Percentiles rank a stretch among this genome's conserved stretches.
Conservation (phyloP, 2,329 filamentous ascomycete species). For the Neofusicoccum ribis region DNA sequence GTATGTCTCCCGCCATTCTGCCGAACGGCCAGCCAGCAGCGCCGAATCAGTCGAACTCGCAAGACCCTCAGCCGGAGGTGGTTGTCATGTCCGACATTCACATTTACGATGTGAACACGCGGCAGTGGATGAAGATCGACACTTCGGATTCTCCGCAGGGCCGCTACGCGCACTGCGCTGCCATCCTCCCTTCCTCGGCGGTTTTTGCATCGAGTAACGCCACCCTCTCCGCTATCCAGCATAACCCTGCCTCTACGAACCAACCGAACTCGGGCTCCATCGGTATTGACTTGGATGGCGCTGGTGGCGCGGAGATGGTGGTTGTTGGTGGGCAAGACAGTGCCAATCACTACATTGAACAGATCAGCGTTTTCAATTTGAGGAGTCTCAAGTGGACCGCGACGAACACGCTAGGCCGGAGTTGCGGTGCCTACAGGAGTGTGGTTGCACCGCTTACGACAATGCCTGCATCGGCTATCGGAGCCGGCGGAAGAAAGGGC, state of each 20-base stretch:
- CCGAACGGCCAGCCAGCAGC: slow-evolving; percentile 38
- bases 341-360: slow-evolving; percentile 98
- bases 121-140: slow-evolving; percentile 81
- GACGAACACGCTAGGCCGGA: slow-evolving; percentile 82
- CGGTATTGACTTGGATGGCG: slow-evolving; percentile 85
- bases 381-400: slow-evolving; percentile 94
- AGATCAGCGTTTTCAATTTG: slow-evolving; percentile 97
- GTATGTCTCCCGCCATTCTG: slow-evolving; percentile 80
- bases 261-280: slow-evolving; percentile 79
- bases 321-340: slow-evolving; percentile 96
- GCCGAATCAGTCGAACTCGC: slow-evolving; percentile 40
- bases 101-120: slow-evolving; percentile 83
- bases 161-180: slow-evolving; percentile 93
- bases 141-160: slow-evolving; percentile 84
- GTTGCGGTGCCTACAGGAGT: slow-evolving; percentile 93
- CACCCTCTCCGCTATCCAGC: slow-evolving; percentile 81
- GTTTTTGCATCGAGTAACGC: slow-evolving; percentile 82
- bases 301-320: slow-evolving; percentile 93
- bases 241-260: slow-evolving; percentile 80
- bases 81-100: slow-evolving; percentile 98
- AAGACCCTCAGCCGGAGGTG: slow-evolving; percentile 77
- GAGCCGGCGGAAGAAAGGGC: slow-evolving; percentile 50
- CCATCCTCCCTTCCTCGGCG: slow-evolving; percentile 84
- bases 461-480: slow-evolving; percentile 65
- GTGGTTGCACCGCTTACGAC: slow-evolving; percentile 83